Base-by-base conservation (phyloP, 768 basidiomycete species). In the Rhodotorula toruloides region DNA sequence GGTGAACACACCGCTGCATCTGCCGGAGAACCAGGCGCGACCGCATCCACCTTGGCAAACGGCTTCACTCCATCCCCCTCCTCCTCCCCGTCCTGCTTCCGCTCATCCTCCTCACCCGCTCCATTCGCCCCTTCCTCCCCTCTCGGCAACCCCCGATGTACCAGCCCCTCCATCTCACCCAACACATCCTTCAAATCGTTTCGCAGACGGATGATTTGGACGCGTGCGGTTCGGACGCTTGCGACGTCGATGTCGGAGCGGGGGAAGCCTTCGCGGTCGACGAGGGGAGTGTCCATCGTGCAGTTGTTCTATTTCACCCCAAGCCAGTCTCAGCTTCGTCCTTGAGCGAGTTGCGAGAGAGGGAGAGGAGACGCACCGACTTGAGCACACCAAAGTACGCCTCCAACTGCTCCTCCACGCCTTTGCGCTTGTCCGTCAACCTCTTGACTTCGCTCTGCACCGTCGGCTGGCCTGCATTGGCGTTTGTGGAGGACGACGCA, bases 241-340 rank as follows among this genome's bases (percentile, higher is more conserved):
- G 84, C 89, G 25, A 94, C 89, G 64, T 81, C 80, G 67, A 97
- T 83, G 78, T 94, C 80, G 21, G 84, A 85, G 21, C 91, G 83
- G 1, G 93, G 93, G 77, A 90, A 97, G 12, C 94, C 94, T 58
- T 96, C 89, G 1, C 80, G 68, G 75, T 96, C 91, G 53, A 96
- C 83, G 40, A 97, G 83, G 0, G 89, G 85, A 0, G 87, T 84
- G 32, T 83, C 78, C 80, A 91, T 83, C 4, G 83, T 85, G 39
- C 82, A 82, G 47, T 82, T 78, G 73, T 90, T 87, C 55, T 72
- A 40, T 14, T 3, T n/a, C n/a, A n/a, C n/a, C n/a, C n/a, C n/a
- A n/a, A n/a, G n/a, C n/a, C n/a, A n/a, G n/a, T n/a, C n/a, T n/a
- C n/a, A n/a, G n/a, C n/a, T n/a, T n/a, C n/a, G n/a, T n/a, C n/a